Evolutionary conservation across 2,329 filamentous ascomycete genomes (phyloP).

Genomic region (Magnaporthiopsis incrustans): DNA sequence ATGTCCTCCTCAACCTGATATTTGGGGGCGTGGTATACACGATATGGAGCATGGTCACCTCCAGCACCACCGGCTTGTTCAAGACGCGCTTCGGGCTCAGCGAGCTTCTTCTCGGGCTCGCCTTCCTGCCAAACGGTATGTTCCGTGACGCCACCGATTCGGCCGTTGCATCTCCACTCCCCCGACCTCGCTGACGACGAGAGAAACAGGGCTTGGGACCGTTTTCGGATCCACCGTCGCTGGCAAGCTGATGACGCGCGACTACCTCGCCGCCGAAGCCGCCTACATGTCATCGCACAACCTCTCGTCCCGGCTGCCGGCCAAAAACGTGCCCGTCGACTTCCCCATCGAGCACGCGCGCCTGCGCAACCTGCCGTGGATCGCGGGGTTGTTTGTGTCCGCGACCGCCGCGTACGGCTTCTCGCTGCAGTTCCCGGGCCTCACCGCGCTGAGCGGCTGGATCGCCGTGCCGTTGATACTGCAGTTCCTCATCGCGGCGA

Average conservation of each 20-base stretch:
- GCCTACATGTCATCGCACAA: constrained; percentile 20
- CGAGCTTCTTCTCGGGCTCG: constrained; percentile 18
- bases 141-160: too few relatives aligned
- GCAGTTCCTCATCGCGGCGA: constrained; percentile 27
- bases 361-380: constrained; percentile 30
- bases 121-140: constrained; percentile 16
- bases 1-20: constrained; percentile 32
- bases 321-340: constrained; percentile 15
- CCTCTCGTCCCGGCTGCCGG: constrained; percentile 12
- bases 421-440: constrained; percentile 17
- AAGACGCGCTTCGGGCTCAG: constrained; percentile 18
- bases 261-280: constrained; percentile 21
- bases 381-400: constrained; percentile 27
- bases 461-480: constrained; percentile 19
- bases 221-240: constrained; percentile 32
- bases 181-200: too few relatives aligned
- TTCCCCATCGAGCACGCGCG: constrained; percentile 35
- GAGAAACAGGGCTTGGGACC: constrained; percentile 24
- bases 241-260: constrained; percentile 32
- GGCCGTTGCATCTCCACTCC: too few relatives aligned
- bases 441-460: constrained; percentile 14
- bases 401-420: constrained; percentile 27
- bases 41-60: constrained; percentile 38
- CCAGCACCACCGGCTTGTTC: constrained; percentile 30
- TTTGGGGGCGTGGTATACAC: constrained; percentile 20